Evolutionary conservation across 305 asterid species (phyloP), one percentile per base, ranked within the genome.

Genomic region (Fraxinus velutina): DNA sequence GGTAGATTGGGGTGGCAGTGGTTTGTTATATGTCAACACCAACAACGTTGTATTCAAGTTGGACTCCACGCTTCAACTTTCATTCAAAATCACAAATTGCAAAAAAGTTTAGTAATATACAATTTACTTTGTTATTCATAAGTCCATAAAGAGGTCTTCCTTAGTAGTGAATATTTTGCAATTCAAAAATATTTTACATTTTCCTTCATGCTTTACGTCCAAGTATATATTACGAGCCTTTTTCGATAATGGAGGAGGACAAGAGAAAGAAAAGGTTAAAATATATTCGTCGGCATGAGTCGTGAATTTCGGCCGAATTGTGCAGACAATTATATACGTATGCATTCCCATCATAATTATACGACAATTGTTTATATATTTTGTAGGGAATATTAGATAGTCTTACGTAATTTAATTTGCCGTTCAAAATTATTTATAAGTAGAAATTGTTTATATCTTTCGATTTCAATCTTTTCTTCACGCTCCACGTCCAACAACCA

Each of bases 21-120:
- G 19, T 62, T 90, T 85, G 90, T 90, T 90, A 90, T 47, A 87
- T 77, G 90, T 90, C 91, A 87, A 84, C 91, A 85, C 60, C 90
- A 85, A 73, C 73, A 64, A 64, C 34, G 33, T 22, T 24, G 34
- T 64, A 24, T 21, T 60, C 70, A 60, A 6, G 5, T 6, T 62
- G 71, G 71, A 62, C 71, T 62, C 12, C 24, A 22, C 24, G 24
- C 71, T 62, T 8, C 70, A 60, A 21, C 21, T 60, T 21, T 8
- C 10, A 60, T 15, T 60, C 70, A 17, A 0, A 60, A 22, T 60
- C 29, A 19, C 29, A 30, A 6, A 17, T 55, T 55, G 24, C 10
- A 27, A 27, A 27, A 27, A 21, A 13, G 68, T 19, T 57, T 57
- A 57, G 29, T 57, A 4, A 21, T 57, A 57, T 21, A 57, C 6